phyloP scores from a whole-genome alignment of 2,329 filamentous ascomycete species.

The Arachnopeziza araneosa region DNA sequence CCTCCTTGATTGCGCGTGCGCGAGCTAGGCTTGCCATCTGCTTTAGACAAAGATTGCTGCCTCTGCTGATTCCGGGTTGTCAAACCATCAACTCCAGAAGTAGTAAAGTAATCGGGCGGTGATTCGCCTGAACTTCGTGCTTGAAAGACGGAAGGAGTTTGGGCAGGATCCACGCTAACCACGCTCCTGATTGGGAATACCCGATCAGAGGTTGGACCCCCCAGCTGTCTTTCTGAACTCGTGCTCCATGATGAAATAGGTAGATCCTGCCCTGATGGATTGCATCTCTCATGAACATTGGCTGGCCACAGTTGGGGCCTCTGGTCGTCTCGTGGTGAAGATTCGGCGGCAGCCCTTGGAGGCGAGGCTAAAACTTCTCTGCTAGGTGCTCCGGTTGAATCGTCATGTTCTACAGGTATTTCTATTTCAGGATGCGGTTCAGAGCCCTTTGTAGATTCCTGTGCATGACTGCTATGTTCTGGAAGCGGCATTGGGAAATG shows the following conservation, averaged over 20 bases:
- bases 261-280: constrained; percentile 1
- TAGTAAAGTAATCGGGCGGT: constrained; percentile 16
- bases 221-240: constrained; percentile 16
- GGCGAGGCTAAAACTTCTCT: not conserved
- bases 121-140: constrained; percentile 13
- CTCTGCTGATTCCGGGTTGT: not conserved
- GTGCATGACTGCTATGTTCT: not conserved
- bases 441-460: not conserved
- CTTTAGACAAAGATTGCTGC: constrained; percentile 2
- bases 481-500: not conserved
- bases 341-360: not conserved
- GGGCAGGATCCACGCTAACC: constrained; percentile 23
- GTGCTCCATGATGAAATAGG: constrained; percentile 14
- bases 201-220: constrained; percentile 20
- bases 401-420: not conserved
- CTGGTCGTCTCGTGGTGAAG: not conserved
- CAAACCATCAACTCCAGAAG: not conserved
- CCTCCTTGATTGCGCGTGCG: not conserved
- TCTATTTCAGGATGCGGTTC: not conserved
- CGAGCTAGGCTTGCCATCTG: not conserved
- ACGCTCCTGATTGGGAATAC: constrained; percentile 28
- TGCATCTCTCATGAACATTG: constrained; percentile 7
- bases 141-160: constrained; percentile 17
- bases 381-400: not conserved
- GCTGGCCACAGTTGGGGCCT: constrained; percentile 5